These are phyloP conservation scores for Eleusine coracana DNA, from an alignment of 176 grass and related monocot species.

Conservation along the genomic window DNA sequence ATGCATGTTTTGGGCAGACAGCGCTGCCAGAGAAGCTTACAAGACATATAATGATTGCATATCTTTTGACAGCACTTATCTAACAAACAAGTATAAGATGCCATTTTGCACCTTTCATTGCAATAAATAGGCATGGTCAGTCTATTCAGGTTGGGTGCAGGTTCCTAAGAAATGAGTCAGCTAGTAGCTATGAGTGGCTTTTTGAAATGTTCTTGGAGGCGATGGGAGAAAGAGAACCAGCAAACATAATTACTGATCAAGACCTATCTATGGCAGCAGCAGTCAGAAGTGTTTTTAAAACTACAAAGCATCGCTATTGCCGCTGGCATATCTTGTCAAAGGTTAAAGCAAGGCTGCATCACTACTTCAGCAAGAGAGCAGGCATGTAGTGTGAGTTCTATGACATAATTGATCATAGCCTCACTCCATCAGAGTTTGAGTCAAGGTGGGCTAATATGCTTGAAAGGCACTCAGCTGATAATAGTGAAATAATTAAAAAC, in stretches of 20 bases:
- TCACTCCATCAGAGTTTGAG: background rate
- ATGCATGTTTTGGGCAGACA: too few species aligned
- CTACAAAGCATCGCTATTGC: background rate
- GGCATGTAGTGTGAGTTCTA: too few species aligned
- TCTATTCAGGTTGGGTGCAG: background rate
- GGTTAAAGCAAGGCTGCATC: too few species aligned
- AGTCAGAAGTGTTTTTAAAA: background rate
- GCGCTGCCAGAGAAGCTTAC: too few species aligned
- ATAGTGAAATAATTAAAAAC: background rate
- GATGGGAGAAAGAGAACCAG: background rate
- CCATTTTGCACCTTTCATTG: background rate
- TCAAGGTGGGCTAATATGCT: background rate
- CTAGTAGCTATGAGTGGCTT: background rate
- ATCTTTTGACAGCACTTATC: too few species aligned
- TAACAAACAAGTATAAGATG: too few species aligned
- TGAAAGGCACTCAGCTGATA: too few species aligned
- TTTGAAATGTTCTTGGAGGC: background rate
- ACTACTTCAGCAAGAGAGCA: too few species aligned
- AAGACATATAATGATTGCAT: too few species aligned
- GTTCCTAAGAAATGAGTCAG: background rate
- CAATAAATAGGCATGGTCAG: background rate
- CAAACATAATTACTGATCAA: background rate
- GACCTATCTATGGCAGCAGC: background rate
- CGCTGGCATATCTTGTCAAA: background rate
- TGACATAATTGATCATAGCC: background rate